Conservation (phyloP, 257 asterid species). For the Nicotiana noctiflora region DNA sequence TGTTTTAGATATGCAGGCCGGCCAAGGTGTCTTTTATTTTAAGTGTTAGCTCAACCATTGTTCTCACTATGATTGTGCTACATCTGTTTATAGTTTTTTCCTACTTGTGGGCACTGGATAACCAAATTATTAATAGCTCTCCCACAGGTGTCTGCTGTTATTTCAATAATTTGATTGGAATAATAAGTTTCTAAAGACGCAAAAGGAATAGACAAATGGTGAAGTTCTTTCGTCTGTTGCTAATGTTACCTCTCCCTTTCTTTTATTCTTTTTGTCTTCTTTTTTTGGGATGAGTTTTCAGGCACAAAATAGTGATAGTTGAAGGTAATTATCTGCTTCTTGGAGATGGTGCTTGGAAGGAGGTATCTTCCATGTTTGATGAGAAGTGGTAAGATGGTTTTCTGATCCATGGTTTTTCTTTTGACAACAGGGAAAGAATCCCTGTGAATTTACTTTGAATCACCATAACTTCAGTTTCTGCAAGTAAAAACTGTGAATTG, state of each 20-base stretch:
- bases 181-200: background rate
- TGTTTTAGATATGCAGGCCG: background rate
- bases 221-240: slow-evolving; percentile 1
- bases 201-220: background rate
- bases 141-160: background rate
- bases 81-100: background rate
- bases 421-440: background rate
- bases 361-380: slow-evolving; percentile 61
- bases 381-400: slow-evolving; percentile 72
- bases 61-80: background rate
- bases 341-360: slow-evolving; percentile 75
- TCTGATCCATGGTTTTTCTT: slow-evolving; percentile 2
- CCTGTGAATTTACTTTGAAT: background rate
- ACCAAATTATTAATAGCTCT: background rate
- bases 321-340: slow-evolving; percentile 89
- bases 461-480: background rate
- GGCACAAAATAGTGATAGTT: slow-evolving; percentile 88
- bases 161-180: background rate
- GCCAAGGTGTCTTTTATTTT: background rate
- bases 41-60: background rate
- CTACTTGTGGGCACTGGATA: background rate
- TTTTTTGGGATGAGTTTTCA: slow-evolving; percentile 18
- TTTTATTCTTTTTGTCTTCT: background rate
- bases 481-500: too few species aligned
- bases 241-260: background rate